Base-by-base conservation (phyloP, 2,329 filamentous ascomycete genomes). In the Tolypocladium guangdongense region DNA sequence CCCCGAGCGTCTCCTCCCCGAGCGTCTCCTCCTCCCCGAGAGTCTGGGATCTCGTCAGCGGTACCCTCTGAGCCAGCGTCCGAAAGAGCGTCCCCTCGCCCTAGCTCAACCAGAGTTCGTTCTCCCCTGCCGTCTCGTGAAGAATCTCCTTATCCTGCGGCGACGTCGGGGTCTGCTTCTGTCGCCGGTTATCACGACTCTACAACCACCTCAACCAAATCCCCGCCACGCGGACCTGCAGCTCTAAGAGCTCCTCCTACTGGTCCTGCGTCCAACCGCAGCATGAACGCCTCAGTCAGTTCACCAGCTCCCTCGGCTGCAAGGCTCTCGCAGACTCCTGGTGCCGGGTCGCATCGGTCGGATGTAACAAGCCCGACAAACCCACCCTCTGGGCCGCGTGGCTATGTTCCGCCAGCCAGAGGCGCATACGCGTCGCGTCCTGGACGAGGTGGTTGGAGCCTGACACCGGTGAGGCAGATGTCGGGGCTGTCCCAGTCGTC, bases 191-290 rank as follows among this genome's bases (percentile, higher is more conserved):
- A 55, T 37, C 64, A 59, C 53, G 71, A 64, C 32, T 55, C 62
- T 43, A 63, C 63, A 11, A 57, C 60, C 5, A 57, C 62, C 33
- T 57, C 63, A 16, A 58, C 64, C 16, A 69, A 70, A 57, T 80
- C 78, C 20, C 79, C 79, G 14, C 79, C 79, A 3, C 74, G 77
- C 51, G 79, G 78, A 0, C 79, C 79, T 32, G 77, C 78, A 14
- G 78, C 77, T 16, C 65, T 80, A 20, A 71, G 78, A 56, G 72
- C 70, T 14, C 75, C 77, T 22, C 77, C 78, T 3, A 78, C 74
- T 0, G 77, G 68, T 0, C 67, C 68, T 43, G 60, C 66, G 7
- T 66, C 64, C 35, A 63, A 62, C 24, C 68, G 74, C 59, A 75
- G 67, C 59, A 70, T 69, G 54, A 62, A 66, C 56, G 66, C 62